Evolutionary conservation across 2,329 filamentous ascomycete species (phyloP), one percentile per base, ranked within the genome.

Genomic region (Beauveria sp.): DNA sequence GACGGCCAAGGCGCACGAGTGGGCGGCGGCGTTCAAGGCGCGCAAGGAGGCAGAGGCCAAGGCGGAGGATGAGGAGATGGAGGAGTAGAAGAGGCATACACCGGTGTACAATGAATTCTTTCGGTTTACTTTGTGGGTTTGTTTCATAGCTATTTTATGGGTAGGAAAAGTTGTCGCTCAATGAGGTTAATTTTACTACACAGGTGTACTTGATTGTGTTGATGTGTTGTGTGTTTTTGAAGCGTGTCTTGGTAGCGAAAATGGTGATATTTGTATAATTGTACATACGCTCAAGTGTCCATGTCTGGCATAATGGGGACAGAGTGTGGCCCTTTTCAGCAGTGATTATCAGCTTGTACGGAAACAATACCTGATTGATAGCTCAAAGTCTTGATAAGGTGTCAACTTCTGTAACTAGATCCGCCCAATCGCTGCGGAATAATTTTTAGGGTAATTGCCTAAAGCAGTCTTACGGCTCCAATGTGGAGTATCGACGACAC

Each of bases 1-100:
- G 43, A 86, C 87, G 77, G 86, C 82, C 28, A 81, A 86, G 73
- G 89, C 89, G 46, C 83, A 82, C 70, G 86, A 88, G 67, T 93
- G 87, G 81, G 86, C 87, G 38, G 85, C 81, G 56, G 70, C 74
- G 53, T 77, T 74, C 66, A 78, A 78, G 73, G 76, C 77, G 57
- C 77, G 67, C 65, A 78, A 78, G 69, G 74, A 74, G 65, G 74
- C 73, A 3, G 71, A 71, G 55, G 66, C 61, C 2, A 64, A 63
- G 9, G 65, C 67, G 62, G 71, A 66, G 40, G 72, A 72, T 45
- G 75, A 75, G 40, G 70, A 66, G 38, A 71, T 72, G 50, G 75
- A 75, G 26, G 71, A 74, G 67, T 67, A 65, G 22, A 30, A 20
- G 40, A 30, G 57, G 24, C 57, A 59, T 59, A 43, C 38, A 45